Percentiles rank a stretch among this genome's conserved stretches.
phyloP scores from a whole-genome alignment of 257 asterid species.

The Petunia secreta region DNA sequence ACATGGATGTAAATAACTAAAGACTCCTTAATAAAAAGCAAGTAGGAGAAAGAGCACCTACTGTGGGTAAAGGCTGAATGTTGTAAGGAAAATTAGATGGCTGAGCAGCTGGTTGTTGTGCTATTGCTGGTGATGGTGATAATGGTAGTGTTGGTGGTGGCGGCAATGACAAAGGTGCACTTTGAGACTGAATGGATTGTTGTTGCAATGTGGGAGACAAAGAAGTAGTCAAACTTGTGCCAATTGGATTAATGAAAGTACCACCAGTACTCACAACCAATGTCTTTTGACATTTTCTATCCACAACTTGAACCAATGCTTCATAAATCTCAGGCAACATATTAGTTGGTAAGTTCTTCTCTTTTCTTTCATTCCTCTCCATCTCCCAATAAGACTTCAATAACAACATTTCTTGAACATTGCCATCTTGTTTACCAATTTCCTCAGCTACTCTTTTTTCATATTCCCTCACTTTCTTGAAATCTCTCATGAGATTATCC shows the following conservation, averaged over 20 bases:
- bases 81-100: conserved; percentile 16
- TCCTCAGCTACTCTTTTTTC: conserved; percentile 45
- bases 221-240: conserved; percentile 25
- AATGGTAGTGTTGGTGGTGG: conserved; percentile 36
- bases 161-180: conserved; percentile 36
- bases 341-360: conserved; percentile 68
- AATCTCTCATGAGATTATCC: conserved; percentile 96
- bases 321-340: conserved; percentile 80
- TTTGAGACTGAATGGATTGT: conserved; percentile 32
- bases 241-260: conserved; percentile 6
- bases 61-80: conserved; percentile 56
- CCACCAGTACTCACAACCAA: conserved; percentile 26
- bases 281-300: conserved; percentile 45
- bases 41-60: conserved; percentile 55
- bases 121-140: background rate
- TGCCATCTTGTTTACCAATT: background rate
- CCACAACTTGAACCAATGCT: conserved; percentile 74
- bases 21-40: background rate
- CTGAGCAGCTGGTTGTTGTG: conserved; percentile 16
- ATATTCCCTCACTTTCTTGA: conserved; percentile 81
- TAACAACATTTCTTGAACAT: background rate
- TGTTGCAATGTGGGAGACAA: conserved; percentile 49
- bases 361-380: conserved; percentile 81
- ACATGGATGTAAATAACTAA: background rate
- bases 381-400: conserved; percentile 70